These are phyloP conservation scores for Cercospora berteroae DNA, from an alignment of 2,329 filamentous ascomycete species.

Conservation along the genomic window DNA sequence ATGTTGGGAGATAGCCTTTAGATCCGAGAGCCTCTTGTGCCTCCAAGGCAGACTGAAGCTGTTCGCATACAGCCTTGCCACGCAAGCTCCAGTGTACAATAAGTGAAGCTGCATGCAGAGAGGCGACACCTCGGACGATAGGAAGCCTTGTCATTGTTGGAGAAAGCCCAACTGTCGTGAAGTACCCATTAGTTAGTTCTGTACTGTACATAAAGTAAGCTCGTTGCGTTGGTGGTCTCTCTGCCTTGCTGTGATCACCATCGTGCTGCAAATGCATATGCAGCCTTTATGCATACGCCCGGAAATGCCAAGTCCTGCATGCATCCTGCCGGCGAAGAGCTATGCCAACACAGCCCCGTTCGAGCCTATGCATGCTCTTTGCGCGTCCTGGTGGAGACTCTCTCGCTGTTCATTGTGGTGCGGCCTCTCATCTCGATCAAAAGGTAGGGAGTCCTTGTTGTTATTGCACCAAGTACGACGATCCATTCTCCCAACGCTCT, in stretches of 20 bases:
- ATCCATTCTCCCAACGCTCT: neutral
- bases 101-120: neutral
- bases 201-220: neutral
- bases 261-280: neutral
- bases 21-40: neutral
- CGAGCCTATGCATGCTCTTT: neutral
- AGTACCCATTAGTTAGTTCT: neutral
- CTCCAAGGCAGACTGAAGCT: neutral
- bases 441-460: neutral
- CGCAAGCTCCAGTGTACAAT: neutral
- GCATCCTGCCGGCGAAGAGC: neutral
- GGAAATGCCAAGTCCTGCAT: constrained; percentile 2
- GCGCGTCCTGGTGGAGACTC: neutral
- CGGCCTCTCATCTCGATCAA: neutral
- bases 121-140: neutral
- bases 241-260: neutral
- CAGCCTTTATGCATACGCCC: constrained; percentile 1
- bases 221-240: neutral
- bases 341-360: neutral
- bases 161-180: neutral
- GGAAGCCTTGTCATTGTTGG: neutral
- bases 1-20: neutral
- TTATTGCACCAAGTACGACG: neutral
- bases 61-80: neutral
- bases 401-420: neutral